Conservation (phyloP, 306 rosid species). For the Citrullus amarus region DNA sequence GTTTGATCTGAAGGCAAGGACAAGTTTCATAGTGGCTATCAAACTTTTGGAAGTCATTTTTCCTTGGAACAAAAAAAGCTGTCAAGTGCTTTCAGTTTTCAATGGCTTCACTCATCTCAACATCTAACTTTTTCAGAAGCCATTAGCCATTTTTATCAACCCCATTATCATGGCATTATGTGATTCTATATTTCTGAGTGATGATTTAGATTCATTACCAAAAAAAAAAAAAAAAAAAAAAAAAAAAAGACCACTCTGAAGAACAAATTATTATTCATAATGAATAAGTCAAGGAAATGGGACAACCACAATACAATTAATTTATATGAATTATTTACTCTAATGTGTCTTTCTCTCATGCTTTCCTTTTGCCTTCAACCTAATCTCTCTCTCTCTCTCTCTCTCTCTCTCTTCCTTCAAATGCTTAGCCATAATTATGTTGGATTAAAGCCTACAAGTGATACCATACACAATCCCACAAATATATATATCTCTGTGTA, state of each 20-base stretch:
- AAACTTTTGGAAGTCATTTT: conserved; percentile 32
- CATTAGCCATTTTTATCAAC: conserved; percentile 46
- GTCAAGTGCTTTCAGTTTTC: conserved; percentile 40
- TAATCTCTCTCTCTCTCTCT: neutral
- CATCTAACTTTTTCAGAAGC: conserved; percentile 33
- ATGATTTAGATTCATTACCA: conserved; percentile 23
- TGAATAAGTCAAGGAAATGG: neutral
- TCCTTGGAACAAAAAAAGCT: conserved; percentile 39
- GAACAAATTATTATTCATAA: conserved; percentile 7
- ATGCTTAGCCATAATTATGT: neutral
- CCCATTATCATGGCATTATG: conserved; percentile 48
- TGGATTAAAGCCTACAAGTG: neutral
- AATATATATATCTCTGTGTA: neutral
- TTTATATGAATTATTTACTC: neutral
- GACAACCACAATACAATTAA: neutral
- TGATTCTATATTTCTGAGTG: neutral
- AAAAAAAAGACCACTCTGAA: neutral
- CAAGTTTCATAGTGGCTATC: conserved; percentile 72
- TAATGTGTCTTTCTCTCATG: conserved; percentile 10
- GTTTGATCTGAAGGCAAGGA: conserved; percentile 25
- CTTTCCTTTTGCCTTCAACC: neutral
- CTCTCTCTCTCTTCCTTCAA: neutral
- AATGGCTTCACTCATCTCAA: conserved; percentile 44
- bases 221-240: neutral
- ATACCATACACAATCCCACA: neutral